Conservation (phyloP, 2,329 filamentous ascomycete species). For the Lachnellula occidentalis region DNA sequence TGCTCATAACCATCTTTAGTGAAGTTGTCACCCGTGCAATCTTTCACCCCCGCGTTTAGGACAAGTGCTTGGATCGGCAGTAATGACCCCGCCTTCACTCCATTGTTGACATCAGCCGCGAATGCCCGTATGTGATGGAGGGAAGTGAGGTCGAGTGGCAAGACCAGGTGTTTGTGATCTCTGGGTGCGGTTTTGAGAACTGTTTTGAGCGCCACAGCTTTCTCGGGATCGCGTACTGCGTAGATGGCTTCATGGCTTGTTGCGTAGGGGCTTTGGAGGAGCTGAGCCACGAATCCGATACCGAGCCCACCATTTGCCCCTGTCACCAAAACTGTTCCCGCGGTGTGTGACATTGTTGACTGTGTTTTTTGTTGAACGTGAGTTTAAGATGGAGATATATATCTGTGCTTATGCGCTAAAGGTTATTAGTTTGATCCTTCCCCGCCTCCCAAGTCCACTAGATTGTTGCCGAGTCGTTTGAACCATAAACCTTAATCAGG, state of each 20-base stretch:
- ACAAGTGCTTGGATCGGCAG: slow-evolving; percentile 21
- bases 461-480: no score
- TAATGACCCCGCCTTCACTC: slow-evolving; percentile 17
- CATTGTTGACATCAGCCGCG: slow-evolving; percentile 19
- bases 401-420: no score
- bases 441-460: no score
- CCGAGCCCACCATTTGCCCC: slow-evolving; percentile 16
- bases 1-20: slow-evolving; percentile 33
- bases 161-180: slow-evolving; percentile 1
- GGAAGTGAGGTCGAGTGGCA: slow-evolving; percentile 11
- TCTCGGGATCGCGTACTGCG: slow-evolving; percentile 11
- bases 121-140: slow-evolving; percentile 9
- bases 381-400: no score
- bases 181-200: slow-evolving; percentile 6
- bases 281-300: slow-evolving; percentile 9
- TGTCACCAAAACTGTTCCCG: slow-evolving; percentile 1
- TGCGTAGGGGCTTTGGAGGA: slow-evolving; percentile 5
- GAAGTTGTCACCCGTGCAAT: slow-evolving; percentile 17
- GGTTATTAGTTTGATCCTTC: no score
- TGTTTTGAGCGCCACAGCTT: slow-evolving; percentile 4
- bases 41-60: slow-evolving; percentile 21
- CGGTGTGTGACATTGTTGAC: no score
- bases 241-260: slow-evolving; percentile 9
- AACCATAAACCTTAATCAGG: no score
- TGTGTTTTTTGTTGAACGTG: no score